Evolutionary conservation across 768 basidiomycete species (phyloP).

Genomic region (Lactarius psammicola): DNA sequence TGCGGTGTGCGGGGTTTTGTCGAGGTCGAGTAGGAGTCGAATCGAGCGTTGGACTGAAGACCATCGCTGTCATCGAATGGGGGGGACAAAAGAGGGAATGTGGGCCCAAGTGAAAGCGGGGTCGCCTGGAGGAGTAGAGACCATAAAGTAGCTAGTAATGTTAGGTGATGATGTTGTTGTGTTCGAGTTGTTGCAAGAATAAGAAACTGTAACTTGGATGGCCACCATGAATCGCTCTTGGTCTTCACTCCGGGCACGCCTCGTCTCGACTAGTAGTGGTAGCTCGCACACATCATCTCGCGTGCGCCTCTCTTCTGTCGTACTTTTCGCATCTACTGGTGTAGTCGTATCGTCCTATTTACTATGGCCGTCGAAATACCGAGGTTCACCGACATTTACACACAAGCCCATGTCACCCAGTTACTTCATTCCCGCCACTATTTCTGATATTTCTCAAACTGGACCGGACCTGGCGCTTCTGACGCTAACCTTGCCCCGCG

Average conservation of each 20-base stretch:
- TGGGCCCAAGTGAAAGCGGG: neutral
- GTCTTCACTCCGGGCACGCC: conserved; percentile 9
- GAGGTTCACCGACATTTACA: conserved; percentile 43
- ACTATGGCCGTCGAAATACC: conserved; percentile 49
- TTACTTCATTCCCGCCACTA: conserved; percentile 55
- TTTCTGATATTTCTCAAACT: conserved; percentile 51
- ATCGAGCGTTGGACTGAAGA: conserved; percentile 24
- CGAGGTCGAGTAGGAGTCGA: conserved; percentile 1
- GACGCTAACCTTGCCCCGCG: conserved; percentile 53
- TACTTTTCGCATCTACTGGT: conserved; percentile 42
- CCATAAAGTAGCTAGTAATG: conserved; percentile 5
- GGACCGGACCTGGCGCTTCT: conserved; percentile 64
- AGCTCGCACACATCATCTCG: conserved; percentile 2
- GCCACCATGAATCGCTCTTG: conserved; percentile 18
- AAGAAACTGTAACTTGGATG: neutral
- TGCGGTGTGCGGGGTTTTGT: conserved; percentile 1
- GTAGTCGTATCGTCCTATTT: conserved; percentile 49
- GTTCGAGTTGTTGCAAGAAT: neutral
- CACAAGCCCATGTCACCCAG: conserved; percentile 34
- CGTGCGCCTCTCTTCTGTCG: conserved; percentile 24
- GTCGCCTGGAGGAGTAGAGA: conserved; percentile 13
- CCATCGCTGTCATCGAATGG: conserved; percentile 8
- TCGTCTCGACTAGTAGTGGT: conserved; percentile 10
- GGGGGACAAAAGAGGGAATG: neutral
- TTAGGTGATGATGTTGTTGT: conserved; percentile 20